phyloP scores from a whole-genome alignment of 805 yeast species.

The Pichia occidentalis region DNA sequence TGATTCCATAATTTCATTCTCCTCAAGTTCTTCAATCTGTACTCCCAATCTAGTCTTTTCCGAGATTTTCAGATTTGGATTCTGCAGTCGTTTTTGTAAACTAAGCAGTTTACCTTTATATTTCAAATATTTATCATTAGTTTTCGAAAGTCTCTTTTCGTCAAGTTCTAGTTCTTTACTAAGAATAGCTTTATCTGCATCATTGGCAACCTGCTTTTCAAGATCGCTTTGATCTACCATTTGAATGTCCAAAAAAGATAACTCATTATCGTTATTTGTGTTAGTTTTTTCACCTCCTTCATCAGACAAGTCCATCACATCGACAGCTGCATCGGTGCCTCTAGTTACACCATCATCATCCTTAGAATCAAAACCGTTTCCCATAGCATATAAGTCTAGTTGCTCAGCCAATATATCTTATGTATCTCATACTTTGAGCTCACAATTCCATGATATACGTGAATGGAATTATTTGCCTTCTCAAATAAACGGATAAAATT shows the following conservation, averaged over 20 bases:
- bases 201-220: conserved; percentile 64
- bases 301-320: no score
- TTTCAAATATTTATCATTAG: conserved; percentile 42
- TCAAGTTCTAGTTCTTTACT: conserved; percentile 69
- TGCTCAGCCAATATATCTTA: no score
- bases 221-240: conserved; percentile 73
- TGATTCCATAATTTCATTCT: conserved; percentile 47
- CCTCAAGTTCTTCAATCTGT: conserved; percentile 47
- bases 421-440: no score
- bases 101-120: conserved; percentile 37
- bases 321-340: no score
- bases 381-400: no score
- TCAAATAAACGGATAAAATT: no score
- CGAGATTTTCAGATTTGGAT: conserved; percentile 57
- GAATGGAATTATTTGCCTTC: no score
- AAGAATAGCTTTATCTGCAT: conserved; percentile 58
- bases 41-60: conserved; percentile 47
- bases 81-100: conserved; percentile 42
- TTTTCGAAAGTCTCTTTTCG: conserved; percentile 63
- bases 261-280: conserved; percentile 13
- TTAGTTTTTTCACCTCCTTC: background rate
- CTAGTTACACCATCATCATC: no score
- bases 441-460: no score
- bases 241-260: conserved; percentile 43
- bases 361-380: no score